Evolutionary conservation across 2,329 filamentous ascomycete genomes (phyloP).

Genomic region (Neoscytalidium dimidiatum): DNA sequence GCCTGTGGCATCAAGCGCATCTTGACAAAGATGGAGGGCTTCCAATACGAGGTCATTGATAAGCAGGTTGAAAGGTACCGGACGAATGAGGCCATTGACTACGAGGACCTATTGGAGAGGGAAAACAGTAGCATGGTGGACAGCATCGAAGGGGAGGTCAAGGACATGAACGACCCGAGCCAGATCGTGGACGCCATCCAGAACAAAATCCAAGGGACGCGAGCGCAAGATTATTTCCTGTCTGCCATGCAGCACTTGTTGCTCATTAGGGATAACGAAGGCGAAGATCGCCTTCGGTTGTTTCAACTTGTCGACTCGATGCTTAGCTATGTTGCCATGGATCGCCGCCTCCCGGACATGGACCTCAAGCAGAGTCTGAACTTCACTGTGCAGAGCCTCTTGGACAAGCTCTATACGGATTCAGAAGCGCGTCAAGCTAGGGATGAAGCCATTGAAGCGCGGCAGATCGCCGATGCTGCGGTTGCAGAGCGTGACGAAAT

Average conservation of each 20-base stretch:
- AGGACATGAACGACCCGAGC: slow-evolving; percentile 87
- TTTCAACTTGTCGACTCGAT: slow-evolving; percentile 99
- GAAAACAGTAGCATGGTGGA: slow-evolving; percentile 92
- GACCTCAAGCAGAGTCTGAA: slow-evolving; percentile 97
- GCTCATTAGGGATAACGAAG: slow-evolving; percentile 86
- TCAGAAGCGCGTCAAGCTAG: slow-evolving; percentile 89
- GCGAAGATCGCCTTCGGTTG: slow-evolving; percentile 89
- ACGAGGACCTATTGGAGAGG: slow-evolving; percentile 91
- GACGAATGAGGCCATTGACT: slow-evolving; percentile 94
- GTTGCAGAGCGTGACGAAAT: slow-evolving; percentile 97
- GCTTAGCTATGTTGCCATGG: slow-evolving; percentile 99
- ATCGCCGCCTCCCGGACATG: slow-evolving; percentile 91
- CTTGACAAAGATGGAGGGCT: slow-evolving; percentile 93
- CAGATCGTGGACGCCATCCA: slow-evolving; percentile 96
- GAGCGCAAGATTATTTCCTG: slow-evolving; percentile 92
- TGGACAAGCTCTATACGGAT: slow-evolving; percentile 96
- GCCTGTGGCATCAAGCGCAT: slow-evolving; percentile 94
- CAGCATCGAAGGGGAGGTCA: slow-evolving; percentile 79
- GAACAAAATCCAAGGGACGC: slow-evolving; percentile 76
- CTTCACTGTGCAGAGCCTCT: slow-evolving; percentile 91
- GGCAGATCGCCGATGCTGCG: slow-evolving; percentile 91
- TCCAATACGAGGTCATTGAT: slow-evolving; percentile 97
- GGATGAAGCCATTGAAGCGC: slow-evolving; percentile 86
- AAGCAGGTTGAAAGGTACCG: slow-evolving; percentile 96
- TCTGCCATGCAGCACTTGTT: slow-evolving; percentile 94